Percentiles rank a stretch among this genome's conserved stretches.
Evolutionary conservation across 106 monocot genomes (phyloP).

Genomic region (Dendrobium catenatum): DNA sequence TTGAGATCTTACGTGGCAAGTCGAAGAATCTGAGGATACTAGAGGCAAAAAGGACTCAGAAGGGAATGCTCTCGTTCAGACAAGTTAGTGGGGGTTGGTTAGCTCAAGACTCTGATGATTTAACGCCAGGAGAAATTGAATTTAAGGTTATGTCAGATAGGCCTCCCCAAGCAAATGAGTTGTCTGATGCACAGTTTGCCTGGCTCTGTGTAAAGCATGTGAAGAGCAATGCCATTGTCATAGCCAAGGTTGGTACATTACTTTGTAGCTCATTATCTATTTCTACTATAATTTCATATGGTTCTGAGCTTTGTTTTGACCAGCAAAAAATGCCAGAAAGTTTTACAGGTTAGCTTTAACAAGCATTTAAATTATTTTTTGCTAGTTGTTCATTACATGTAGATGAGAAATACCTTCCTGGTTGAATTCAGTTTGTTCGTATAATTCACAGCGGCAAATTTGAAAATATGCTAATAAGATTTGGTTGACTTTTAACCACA

Average conservation of each 20-base stretch:
- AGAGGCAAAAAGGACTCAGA: slow-evolving; percentile 73
- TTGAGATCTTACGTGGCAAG: slow-evolving; percentile 83
- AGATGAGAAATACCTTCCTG: not conserved
- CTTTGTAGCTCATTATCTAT: not conserved
- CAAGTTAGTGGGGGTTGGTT: slow-evolving; percentile 94
- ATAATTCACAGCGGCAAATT: not conserved
- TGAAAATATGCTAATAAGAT: too few species aligned
- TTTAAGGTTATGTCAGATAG: slow-evolving; percentile 60
- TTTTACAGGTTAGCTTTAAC: too few species aligned
- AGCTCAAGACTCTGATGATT: slow-evolving; percentile 84
- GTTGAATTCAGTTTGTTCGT: not conserved
- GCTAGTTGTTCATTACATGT: not conserved
- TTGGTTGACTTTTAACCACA: too few species aligned
- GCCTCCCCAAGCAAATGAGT: slow-evolving; percentile 36
- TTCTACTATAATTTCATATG: not conserved
- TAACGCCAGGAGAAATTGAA: slow-evolving; percentile 61
- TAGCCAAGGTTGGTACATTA: slow-evolving; percentile 65
- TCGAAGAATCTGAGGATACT: slow-evolving; percentile 93
- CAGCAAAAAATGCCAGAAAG: not conserved
- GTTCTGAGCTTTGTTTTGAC: not conserved
- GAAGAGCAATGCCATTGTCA: slow-evolving; percentile 97
- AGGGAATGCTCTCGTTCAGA: slow-evolving; percentile 79
- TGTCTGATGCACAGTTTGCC: slow-evolving; percentile 82
- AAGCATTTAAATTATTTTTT: not conserved
- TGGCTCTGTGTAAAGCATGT: slow-evolving; percentile 99